These are phyloP conservation scores for Trichoderma koningiopsis DNA, from an alignment of 2,329 filamentous ascomycete genomes.

Conservation along the genomic window DNA sequence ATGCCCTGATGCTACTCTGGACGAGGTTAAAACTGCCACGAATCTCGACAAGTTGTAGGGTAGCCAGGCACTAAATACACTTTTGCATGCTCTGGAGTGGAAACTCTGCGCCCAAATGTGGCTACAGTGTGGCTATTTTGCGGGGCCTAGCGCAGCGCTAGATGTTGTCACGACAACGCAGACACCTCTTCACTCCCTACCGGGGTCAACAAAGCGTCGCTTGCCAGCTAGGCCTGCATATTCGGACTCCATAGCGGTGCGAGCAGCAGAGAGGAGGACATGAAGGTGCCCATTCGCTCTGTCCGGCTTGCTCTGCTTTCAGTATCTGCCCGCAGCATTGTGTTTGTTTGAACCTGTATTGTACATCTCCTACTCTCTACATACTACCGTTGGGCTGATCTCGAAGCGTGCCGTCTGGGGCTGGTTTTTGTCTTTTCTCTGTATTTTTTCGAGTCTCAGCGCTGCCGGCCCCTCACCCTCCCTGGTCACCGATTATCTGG, in stretches of 20 bases:
- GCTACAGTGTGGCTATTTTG: background rate
- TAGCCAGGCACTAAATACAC: background rate
- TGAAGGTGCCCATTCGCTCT: constrained; percentile 24
- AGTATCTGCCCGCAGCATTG: constrained; percentile 27
- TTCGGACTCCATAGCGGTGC: background rate
- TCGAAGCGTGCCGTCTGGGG: background rate
- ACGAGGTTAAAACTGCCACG: background rate
- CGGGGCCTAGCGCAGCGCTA: constrained; percentile 3
- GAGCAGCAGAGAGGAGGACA: background rate
- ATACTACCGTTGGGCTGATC: background rate
- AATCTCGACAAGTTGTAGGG: constrained; percentile 2
- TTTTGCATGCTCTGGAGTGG: background rate
- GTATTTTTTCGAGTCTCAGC: constrained; percentile 15
- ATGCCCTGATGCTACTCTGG: background rate
- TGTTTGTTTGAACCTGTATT: constrained; percentile 31
- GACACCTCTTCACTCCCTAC: constrained; percentile 8
- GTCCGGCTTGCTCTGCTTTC: constrained; percentile 17
- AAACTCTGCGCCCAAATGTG: background rate
- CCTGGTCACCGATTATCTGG: constrained; percentile 15
- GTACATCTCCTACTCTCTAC: constrained; percentile 1
- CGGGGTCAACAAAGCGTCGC: constrained; percentile 32
- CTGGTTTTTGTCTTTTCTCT: constrained; percentile 1
- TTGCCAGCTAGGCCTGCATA: constrained; percentile 21
- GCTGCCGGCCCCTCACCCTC: background rate
- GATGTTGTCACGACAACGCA: constrained; percentile 22